A percentile compares a stretch with the other conserved stretches of the same genome.
phyloP scores from a whole-genome alignment of 2,329 filamentous ascomycete genomes.

The Fusarium miscanthi region DNA sequence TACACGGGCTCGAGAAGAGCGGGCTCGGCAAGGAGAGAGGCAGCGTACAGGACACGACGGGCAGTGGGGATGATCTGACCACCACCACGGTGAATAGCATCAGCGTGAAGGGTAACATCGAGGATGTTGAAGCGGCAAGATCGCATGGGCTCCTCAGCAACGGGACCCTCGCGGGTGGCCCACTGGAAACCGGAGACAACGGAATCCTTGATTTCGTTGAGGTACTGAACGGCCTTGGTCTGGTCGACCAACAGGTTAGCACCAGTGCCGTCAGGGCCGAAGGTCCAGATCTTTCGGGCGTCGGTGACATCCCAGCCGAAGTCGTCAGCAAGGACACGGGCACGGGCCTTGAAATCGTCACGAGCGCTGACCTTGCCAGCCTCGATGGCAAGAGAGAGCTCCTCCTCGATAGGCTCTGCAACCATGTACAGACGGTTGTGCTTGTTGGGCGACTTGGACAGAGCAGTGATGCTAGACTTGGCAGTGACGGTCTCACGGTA shows the following conservation, averaged over 20 bases:
- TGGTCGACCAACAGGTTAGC: slow-evolving; percentile 99
- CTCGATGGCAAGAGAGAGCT: slow-evolving; percentile 92
- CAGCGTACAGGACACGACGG: slow-evolving; percentile 96
- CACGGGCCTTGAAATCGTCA: slow-evolving; percentile 99
- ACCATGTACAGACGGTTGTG: slow-evolving; percentile 99
- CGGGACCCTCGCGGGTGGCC: slow-evolving; percentile 96
- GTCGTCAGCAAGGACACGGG: slow-evolving; percentile 94
- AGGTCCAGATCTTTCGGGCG: slow-evolving; percentile 99
- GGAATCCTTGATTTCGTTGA: slow-evolving; percentile 99
- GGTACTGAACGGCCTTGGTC: slow-evolving; percentile 99
- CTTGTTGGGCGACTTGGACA: slow-evolving; percentile 99
- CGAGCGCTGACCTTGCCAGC: slow-evolving; percentile 89
- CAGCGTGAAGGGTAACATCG: slow-evolving; percentile 99
- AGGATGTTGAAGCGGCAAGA: slow-evolving; percentile 98
- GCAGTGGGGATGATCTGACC: slow-evolving; percentile 98
- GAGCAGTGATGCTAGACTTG: slow-evolving; percentile 91
- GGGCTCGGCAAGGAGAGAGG: slow-evolving; percentile 89
- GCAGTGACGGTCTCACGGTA: slow-evolving; percentile 95
- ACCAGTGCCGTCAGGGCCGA: slow-evolving; percentile 97
- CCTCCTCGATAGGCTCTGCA: slow-evolving; percentile 91
- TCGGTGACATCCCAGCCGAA: slow-evolving; percentile 99
- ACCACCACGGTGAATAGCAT: slow-evolving; percentile 99
- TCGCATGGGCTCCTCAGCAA: slow-evolving; percentile 99
- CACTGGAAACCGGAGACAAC: slow-evolving; percentile 99
- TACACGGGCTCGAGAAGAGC: slow-evolving; percentile 96